phyloP scores from a whole-genome alignment of 164 flowering plant species.

The Liquidambar formosana region DNA sequence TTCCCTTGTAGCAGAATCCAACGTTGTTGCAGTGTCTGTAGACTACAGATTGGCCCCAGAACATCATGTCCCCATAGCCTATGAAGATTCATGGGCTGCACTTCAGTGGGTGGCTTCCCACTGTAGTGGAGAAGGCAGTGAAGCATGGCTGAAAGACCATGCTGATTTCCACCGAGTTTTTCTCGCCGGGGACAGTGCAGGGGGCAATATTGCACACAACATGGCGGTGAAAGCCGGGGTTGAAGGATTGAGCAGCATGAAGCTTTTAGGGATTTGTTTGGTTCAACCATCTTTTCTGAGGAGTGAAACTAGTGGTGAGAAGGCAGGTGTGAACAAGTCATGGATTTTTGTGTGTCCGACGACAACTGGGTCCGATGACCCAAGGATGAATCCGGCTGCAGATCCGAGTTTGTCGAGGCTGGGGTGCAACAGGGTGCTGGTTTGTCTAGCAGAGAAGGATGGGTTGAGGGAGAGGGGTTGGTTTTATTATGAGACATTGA shows the following conservation, averaged over 20 bases:
- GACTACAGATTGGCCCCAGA: background rate
- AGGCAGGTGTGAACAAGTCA: constrained; percentile 1
- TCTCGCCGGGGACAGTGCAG: too few relatives aligned
- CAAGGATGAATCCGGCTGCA: constrained; percentile 17
- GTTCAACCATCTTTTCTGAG: constrained; percentile 30
- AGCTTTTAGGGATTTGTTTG: too few relatives aligned
- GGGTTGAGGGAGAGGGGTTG: too few relatives aligned
- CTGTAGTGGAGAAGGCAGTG: too few relatives aligned
- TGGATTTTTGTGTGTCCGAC: constrained; percentile 13
- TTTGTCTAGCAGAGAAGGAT: constrained; percentile 30
- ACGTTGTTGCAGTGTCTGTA: background rate
- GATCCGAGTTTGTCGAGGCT: constrained; percentile 10
- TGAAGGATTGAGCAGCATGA: too few relatives aligned
- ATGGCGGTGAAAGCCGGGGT: too few relatives aligned
- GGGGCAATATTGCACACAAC: too few relatives aligned
- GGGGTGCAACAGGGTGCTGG: constrained; percentile 28
- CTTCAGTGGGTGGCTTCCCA: background rate
- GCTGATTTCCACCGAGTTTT: too few relatives aligned
- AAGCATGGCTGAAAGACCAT: too few relatives aligned
- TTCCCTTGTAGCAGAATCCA: background rate
- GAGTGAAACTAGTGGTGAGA: constrained; percentile 3
- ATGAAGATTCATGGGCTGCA: background rate
- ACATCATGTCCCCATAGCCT: background rate
- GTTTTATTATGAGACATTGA: too few relatives aligned
- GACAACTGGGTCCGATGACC: constrained; percentile 9